Evolutionary conservation across 1,139 yeast genomes (phyloP).

Genomic region (Nakaseomyces bracarensis): DNA sequence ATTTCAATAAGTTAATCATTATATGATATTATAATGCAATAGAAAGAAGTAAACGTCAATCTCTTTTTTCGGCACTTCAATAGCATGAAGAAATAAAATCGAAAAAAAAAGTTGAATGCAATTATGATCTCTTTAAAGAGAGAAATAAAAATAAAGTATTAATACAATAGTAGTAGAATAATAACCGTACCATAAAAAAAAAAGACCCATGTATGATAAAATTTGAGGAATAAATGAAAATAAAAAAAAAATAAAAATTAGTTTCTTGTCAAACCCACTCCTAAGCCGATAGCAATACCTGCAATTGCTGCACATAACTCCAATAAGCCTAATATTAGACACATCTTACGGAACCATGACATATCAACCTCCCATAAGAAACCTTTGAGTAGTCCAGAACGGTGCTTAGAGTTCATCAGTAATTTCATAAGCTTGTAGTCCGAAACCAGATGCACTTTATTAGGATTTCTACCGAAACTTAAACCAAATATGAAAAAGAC

Average conservation of each 20-base stretch:
- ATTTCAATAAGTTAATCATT: too few species aligned
- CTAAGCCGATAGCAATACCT: slow-evolving; percentile 32
- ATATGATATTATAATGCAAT: too few species aligned
- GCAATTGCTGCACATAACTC: slow-evolving; percentile 23
- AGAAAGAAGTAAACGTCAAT: too few species aligned
- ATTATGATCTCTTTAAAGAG: too few species aligned
- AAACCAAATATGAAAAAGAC: slow-evolving; percentile 22
- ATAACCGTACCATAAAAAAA: too few species aligned
- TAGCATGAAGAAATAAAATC: too few species aligned
- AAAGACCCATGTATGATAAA: too few species aligned
- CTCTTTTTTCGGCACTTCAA: too few species aligned
- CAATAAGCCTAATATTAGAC: slow-evolving; percentile 16
- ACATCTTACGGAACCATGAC: slow-evolving; percentile 19
- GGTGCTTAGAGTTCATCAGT: slow-evolving; percentile 19
- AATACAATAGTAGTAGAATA: too few species aligned
- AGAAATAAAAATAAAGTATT: too few species aligned
- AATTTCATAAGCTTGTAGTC: slow-evolving; percentile 20
- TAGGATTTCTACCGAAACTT: slow-evolving; percentile 12
- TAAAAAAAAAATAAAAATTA: neutral
- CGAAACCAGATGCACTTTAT: slow-evolving; percentile 9
- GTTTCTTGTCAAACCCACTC: slow-evolving; percentile 29
- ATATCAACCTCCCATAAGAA: slow-evolving; percentile 25
- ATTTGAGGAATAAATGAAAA: neutral
- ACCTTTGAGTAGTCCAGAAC: slow-evolving; percentile 20
- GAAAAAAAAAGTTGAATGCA: too few species aligned